These are phyloP conservation scores for Trichoderma orchidacearum DNA, from an alignment of 495 filamentous ascomycete species.

Conservation along the genomic window DNA sequence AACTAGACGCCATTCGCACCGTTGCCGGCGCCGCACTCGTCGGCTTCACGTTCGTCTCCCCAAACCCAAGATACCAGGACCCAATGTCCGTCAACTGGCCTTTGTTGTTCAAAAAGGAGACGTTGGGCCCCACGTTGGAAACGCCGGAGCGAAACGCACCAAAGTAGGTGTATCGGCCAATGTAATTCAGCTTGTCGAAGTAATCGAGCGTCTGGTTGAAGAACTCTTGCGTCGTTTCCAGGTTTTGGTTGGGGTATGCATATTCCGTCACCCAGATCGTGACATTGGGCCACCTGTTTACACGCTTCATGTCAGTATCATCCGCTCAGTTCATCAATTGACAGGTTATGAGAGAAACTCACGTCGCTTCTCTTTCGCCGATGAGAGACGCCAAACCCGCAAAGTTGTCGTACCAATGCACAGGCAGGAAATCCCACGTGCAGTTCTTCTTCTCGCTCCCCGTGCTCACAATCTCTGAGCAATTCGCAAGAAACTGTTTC, in stretches of 20 bases:
- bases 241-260: constrained; percentile 24
- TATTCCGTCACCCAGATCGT: constrained; percentile 49
- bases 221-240: constrained; percentile 36
- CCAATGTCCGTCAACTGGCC: constrained; percentile 44
- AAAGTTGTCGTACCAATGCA: constrained; percentile 55
- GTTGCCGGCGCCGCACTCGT: constrained; percentile 35
- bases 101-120: constrained; percentile 33
- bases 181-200: constrained; percentile 33
- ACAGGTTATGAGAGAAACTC: neutral
- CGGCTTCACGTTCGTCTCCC: neutral
- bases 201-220: constrained; percentile 37
- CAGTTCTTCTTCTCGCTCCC: constrained; percentile 20
- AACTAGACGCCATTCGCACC: neutral
- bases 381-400: constrained; percentile 32
- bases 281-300: constrained; percentile 25
- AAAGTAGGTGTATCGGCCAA: constrained; percentile 47
- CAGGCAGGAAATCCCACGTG: constrained; percentile 46
- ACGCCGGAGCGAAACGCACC: constrained; percentile 39
- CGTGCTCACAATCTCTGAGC: constrained; percentile 10
- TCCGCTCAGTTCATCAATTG: neutral
- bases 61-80: constrained; percentile 38
- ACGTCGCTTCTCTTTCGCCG: constrained; percentile 13
- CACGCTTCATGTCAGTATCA: neutral
- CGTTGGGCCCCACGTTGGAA: constrained; percentile 41
- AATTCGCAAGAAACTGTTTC: constrained; percentile 36